Conservation (phyloP, 805 yeast genomes). For the Metschnikowia gelsemii region DNA sequence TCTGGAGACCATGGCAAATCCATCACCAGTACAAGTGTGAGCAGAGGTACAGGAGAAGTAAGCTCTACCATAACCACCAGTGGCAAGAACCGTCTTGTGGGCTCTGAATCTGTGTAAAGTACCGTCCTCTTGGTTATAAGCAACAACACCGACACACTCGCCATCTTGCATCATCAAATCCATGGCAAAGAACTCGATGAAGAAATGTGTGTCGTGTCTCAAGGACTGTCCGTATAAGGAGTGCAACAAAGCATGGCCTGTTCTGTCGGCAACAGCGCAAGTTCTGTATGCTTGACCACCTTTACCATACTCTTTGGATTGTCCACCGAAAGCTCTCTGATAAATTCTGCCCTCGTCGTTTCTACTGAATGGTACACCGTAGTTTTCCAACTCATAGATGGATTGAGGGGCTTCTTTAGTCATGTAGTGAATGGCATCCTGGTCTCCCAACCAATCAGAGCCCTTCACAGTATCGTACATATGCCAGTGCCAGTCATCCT, state of each 20-base stretch:
- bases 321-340: slow-evolving; percentile 99
- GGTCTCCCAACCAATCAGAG: slow-evolving; percentile 99
- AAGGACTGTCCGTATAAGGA: slow-evolving; percentile 94
- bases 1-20: slow-evolving; percentile 96
- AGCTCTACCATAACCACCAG: slow-evolving; percentile 99
- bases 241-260: slow-evolving; percentile 96
- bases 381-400: slow-evolving; percentile 94
- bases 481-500: slow-evolving; percentile 99
- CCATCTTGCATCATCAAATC: slow-evolving; percentile 94
- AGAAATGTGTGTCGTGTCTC: slow-evolving; percentile 95
- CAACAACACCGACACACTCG: slow-evolving; percentile 93
- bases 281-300: slow-evolving; percentile 99
- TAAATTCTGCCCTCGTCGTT: slow-evolving; percentile 94
- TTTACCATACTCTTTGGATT: slow-evolving; percentile 89
- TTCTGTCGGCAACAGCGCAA: slow-evolving; percentile 99
- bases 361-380: slow-evolving; percentile 97
- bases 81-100: slow-evolving; percentile 93
- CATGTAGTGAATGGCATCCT: slow-evolving; percentile 98
- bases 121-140: slow-evolving; percentile 98
- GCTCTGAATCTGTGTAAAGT: slow-evolving; percentile 97
- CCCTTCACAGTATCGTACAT: slow-evolving; percentile 99
- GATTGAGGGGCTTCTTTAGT: slow-evolving; percentile 96
- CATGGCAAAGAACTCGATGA: slow-evolving; percentile 94
- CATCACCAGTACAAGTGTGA: slow-evolving; percentile 99
- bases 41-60: slow-evolving; percentile 99